Percentiles rank a stretch among this genome's conserved stretches.
Conservation (phyloP, 371 early-diverging fungal species). For the Chytridium lagenaria region DNA sequence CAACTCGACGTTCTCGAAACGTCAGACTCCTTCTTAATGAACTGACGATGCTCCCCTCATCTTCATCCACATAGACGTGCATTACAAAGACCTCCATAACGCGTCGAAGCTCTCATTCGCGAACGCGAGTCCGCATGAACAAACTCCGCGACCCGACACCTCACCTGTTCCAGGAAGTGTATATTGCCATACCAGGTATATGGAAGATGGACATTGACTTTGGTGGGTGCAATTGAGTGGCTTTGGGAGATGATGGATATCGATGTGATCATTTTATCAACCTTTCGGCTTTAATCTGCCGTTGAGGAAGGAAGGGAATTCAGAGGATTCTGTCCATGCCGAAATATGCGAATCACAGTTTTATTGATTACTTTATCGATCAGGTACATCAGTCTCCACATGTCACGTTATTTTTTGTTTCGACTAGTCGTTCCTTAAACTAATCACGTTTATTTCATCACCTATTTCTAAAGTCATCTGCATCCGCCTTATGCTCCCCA, state of each 20-base stretch:
- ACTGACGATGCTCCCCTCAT: constrained; percentile 47
- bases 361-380: constrained; percentile 42
- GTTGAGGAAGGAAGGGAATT: constrained; percentile 43
- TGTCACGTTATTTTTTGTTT: neutral
- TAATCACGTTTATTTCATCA: no score
- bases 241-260: constrained; percentile 50
- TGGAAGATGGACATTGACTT: constrained; percentile 40
- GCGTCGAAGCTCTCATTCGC: constrained; percentile 10
- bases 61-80: constrained; percentile 52
- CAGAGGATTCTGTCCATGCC: constrained; percentile 30
- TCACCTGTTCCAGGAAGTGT: constrained; percentile 46
- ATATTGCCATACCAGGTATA: constrained; percentile 31
- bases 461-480: no score
- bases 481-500: no score
- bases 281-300: constrained; percentile 51
- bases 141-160: no score
- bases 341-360: constrained; percentile 23
- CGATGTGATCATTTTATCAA: constrained; percentile 56
- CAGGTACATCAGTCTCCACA: constrained; percentile 3
- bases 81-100: constrained; percentile 2
- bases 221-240: constrained; percentile 49
- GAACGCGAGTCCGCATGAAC: neutral
- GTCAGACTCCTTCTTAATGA: constrained; percentile 32
- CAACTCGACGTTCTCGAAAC: neutral
- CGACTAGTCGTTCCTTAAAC: neutral